phyloP scores from a whole-genome alignment of 1,284 basidiomycete genomes.

The Ustilago shanxiensis region DNA sequence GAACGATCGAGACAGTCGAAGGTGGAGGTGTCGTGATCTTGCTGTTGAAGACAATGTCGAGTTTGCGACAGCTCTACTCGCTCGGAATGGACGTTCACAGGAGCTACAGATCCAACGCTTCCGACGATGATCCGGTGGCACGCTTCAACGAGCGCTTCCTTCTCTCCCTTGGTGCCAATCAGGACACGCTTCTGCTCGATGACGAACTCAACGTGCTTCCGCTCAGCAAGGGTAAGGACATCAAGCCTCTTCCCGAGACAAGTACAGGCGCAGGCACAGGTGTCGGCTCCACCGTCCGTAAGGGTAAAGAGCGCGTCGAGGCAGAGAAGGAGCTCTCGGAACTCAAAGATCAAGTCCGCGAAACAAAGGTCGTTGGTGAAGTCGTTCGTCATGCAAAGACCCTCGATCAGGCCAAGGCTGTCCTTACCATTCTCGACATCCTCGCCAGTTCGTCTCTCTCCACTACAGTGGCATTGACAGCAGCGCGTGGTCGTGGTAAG shows the following conservation, averaged over 20 bases:
- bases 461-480: conserved; percentile 94
- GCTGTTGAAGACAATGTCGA: conserved; percentile 94
- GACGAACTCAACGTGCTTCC: conserved; percentile 98
- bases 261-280: conserved; percentile 48
- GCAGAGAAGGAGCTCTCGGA: conserved; percentile 79
- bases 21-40: conserved; percentile 94
- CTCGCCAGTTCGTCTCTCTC: conserved; percentile 76
- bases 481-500: conserved; percentile 94
- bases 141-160: conserved; percentile 97
- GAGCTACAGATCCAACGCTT: conserved; percentile 86
- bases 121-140: conserved; percentile 88
- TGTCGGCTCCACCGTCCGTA: conserved; percentile 71
- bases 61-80: conserved; percentile 90
- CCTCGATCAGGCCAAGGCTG: conserved; percentile 78
- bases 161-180: conserved; percentile 79
- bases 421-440: conserved; percentile 67
- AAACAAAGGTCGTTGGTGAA: conserved; percentile 88
- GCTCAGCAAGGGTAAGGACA: conserved; percentile 95
- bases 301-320: conserved; percentile 74
- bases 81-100: conserved; percentile 86
- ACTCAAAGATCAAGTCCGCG: conserved; percentile 83
- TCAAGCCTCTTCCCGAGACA: conserved; percentile 78
- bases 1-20: conserved; percentile 98
- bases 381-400: conserved; percentile 93
- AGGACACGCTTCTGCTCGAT: conserved; percentile 90